Evolutionary conservation across 441 rosid genomes (phyloP).

Genomic region (Codiaeum variegatum): DNA sequence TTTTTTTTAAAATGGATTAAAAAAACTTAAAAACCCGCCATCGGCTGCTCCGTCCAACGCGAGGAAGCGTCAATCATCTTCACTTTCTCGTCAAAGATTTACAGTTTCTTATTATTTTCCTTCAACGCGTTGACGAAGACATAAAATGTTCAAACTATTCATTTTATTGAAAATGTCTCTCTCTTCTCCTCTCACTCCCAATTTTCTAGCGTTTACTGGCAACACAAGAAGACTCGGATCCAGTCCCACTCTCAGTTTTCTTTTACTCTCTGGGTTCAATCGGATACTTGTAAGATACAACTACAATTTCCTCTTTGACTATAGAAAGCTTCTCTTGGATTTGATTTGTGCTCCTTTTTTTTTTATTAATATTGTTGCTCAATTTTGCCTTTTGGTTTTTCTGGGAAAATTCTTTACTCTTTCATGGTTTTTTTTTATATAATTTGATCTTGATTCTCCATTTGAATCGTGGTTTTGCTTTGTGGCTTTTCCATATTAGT

Average conservation of each 20-base stretch:
- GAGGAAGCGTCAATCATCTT: neutral
- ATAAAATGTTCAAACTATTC: neutral
- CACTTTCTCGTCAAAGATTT: neutral
- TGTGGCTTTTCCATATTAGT: neutral
- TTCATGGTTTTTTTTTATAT: slow-evolving; percentile 12
- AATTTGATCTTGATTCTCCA: slow-evolving; percentile 1
- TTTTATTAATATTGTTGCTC: neutral
- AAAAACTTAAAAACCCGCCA: slow-evolving; percentile 12
- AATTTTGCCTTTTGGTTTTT: slow-evolving; percentile 23
- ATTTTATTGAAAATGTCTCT: slow-evolving; percentile 22
- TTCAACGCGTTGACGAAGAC: slow-evolving; percentile 38
- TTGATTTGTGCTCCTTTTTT: neutral
- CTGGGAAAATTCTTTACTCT: slow-evolving; percentile 10
- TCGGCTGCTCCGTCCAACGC: slow-evolving; percentile 29
- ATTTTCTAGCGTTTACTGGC: slow-evolving; percentile 17
- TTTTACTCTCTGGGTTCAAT: neutral
- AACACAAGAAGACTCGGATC: slow-evolving; percentile 4
- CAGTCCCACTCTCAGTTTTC: neutral
- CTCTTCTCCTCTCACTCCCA: neutral
- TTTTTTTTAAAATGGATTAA: no score
- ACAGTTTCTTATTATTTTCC: slow-evolving; percentile 15
- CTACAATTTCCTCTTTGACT: neutral
- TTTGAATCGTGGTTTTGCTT: neutral
- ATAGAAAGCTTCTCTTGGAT: neutral
- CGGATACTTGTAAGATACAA: neutral